These are phyloP conservation scores for Tarenaya hassleriana DNA, from an alignment of 345 rosid genomes.

Conservation along the genomic window DNA sequence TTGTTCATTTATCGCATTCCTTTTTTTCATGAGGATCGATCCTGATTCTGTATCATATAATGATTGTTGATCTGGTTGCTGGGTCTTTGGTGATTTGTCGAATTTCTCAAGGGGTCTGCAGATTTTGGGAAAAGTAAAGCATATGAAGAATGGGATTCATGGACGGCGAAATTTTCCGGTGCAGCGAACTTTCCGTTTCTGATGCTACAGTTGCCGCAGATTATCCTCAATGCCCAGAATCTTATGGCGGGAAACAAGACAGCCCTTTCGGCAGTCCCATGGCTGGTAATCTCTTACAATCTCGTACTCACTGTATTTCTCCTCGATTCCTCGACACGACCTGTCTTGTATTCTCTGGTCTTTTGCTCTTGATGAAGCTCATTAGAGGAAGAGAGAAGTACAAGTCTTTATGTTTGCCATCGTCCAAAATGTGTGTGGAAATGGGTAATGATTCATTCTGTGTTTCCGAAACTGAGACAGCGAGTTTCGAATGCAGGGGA, in stretches of 20 bases:
- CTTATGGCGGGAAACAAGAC: conserved; percentile 67
- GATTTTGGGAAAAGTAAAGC: conserved; percentile 31
- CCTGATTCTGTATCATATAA: not conserved
- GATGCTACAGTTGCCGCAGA: conserved; percentile 84
- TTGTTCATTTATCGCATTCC: not conserved
- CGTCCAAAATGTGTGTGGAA: no score
- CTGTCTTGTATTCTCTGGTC: not conserved
- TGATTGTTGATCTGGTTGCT: not conserved
- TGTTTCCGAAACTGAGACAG: conserved; percentile 11
- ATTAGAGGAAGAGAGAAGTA: not conserved
- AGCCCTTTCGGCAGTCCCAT: conserved; percentile 83
- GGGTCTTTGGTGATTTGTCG: conserved; percentile 5
- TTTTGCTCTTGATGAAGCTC: not conserved
- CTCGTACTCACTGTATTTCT: not conserved
- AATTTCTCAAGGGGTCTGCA: conserved; percentile 34
- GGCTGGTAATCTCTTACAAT: conserved; percentile 50
- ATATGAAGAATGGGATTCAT: conserved; percentile 67
- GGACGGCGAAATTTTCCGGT: conserved; percentile 73
- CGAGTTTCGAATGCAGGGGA: conserved; percentile 47
- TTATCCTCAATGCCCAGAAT: conserved; percentile 72
- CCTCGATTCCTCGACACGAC: not conserved
- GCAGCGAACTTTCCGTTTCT: conserved; percentile 73
- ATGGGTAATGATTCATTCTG: no score
- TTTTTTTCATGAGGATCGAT: not conserved
- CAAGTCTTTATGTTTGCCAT: no score